phyloP scores from a whole-genome alignment of 2,329 filamentous ascomycete species.

The Clonostachys rosea region DNA sequence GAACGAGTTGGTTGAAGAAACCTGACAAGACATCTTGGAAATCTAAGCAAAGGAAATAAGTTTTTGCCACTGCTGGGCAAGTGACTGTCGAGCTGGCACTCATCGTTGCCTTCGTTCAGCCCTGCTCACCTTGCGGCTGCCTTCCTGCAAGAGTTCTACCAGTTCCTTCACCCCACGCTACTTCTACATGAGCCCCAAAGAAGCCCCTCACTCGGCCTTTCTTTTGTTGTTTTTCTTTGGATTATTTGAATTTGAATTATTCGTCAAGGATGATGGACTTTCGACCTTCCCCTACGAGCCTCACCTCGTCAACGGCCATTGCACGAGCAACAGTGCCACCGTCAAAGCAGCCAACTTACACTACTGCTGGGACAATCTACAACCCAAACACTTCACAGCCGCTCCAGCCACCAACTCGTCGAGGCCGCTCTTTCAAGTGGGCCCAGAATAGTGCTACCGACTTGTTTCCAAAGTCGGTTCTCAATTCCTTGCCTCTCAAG shows the following conservation, averaged over 20 bases:
- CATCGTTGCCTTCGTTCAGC: neutral
- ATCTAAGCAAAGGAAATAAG: too few relatives aligned
- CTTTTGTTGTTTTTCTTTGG: too few relatives aligned
- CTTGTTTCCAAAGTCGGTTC: constrained; percentile 26
- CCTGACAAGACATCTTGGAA: too few relatives aligned
- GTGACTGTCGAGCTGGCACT: too few relatives aligned
- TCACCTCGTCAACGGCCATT: neutral
- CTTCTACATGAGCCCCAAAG: neutral
- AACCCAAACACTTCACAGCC: constrained; percentile 38
- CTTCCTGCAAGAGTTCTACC: neutral
- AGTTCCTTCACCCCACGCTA: neutral
- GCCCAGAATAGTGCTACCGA: constrained; percentile 16
- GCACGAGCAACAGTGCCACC: neutral
- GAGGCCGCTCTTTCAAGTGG: constrained; percentile 41
- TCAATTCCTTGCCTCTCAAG: constrained; percentile 26
- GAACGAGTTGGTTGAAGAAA: too few relatives aligned
- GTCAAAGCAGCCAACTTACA: constrained; percentile 33
- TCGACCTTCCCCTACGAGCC: neutral
- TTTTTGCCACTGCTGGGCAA: too few relatives aligned
- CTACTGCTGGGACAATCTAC: constrained; percentile 52
- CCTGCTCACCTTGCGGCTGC: neutral
- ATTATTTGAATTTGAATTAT: too few relatives aligned
- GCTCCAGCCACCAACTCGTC: constrained; percentile 45
- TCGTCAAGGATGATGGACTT: neutral
- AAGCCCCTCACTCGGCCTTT: neutral